Percentiles rank a stretch among this genome's conserved stretches.
Evolutionary conservation across 139 green algal genomes (phyloP).

Genomic region (Marvania coccoides): DNA sequence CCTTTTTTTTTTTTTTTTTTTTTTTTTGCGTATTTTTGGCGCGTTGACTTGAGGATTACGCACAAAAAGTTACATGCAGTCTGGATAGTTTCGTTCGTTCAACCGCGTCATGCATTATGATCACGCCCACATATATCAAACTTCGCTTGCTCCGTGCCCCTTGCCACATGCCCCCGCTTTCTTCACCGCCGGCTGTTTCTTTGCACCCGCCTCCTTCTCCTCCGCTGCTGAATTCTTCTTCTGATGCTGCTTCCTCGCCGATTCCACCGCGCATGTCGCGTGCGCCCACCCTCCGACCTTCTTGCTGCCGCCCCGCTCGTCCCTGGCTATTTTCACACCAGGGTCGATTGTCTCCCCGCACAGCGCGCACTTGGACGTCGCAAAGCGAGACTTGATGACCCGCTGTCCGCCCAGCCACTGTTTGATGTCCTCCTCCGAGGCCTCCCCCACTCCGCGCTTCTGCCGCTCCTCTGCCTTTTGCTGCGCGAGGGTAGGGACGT

Average conservation of each 20-base stretch:
- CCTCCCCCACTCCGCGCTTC: not conserved
- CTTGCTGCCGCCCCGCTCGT: not conserved
- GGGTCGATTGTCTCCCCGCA: not conserved
- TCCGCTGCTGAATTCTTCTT: too few relatives aligned
- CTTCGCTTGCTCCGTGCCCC: too few relatives aligned
- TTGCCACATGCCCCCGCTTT: too few relatives aligned
- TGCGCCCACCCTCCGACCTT: not conserved
- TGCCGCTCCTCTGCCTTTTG: not conserved
- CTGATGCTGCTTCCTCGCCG: not conserved
- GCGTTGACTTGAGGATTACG: too few relatives aligned
- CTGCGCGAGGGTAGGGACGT: constrained; percentile 9
- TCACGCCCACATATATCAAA: too few relatives aligned
- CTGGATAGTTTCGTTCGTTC: too few relatives aligned
- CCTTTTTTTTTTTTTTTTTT: too few relatives aligned
- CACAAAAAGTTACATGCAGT: too few relatives aligned
- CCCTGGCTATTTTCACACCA: not conserved
- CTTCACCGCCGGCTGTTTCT: too few relatives aligned
- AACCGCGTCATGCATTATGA: too few relatives aligned
- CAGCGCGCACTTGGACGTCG: not conserved
- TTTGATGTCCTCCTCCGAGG: not conserved
- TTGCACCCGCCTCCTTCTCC: too few relatives aligned
- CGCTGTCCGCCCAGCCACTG: not conserved
- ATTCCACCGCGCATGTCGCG: not conserved
- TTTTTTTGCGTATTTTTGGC: too few relatives aligned
- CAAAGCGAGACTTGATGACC: constrained; percentile 16